Evolutionary conservation across 192 early-diverging fungal species (phyloP), one percentile per base, ranked within the genome.

Genomic region (Phycomyces blakesleeanus): DNA sequence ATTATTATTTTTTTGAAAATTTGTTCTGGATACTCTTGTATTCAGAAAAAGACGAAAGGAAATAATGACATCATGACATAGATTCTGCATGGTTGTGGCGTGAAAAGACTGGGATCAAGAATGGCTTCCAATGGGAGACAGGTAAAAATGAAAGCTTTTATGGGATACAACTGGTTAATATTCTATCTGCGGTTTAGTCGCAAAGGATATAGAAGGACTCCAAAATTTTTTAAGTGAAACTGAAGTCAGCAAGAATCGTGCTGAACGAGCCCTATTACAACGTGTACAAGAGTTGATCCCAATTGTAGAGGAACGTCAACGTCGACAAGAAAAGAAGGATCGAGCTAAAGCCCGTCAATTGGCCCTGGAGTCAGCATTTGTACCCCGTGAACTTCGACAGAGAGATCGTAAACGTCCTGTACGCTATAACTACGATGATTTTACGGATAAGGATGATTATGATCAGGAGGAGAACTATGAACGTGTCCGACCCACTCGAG

Each of bases 41-140:
- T n/a, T n/a, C n/a, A n/a, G n/a, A n/a, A n/a, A n/a, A n/a, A n/a
- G n/a, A n/a, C n/a, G n/a, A n/a, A n/a, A n/a, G n/a, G n/a, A 18
- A 6, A 20, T 29, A 12, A 9, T 51, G 25, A 24, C 16, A 15
- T 26, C 21, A 4, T 21, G 0, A 7, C 1, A n/a, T 49, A 67
- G 69, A 73, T 50, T 73, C 71, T 20, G 34, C 64, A 14, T 62
- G 57, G 37, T 2, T 73, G 25, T 73, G 71, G 71, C 64, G 71
- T 14, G 71, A 73, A 47, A 55, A 57, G 29, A 26, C 15, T 0
- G 27, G 49, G 1, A 34, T 37, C 15, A 67, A 66, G 22, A 10
- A n/a, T 37, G 27, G 29, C 5, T 62, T 50, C 9, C 50, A 63
- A 22, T 73, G 64, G 64, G 71, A 73, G 34, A 63, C 55, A 37